phyloP scores from a whole-genome alignment of 805 yeast genomes.

The Kazachstania martiniae region DNA sequence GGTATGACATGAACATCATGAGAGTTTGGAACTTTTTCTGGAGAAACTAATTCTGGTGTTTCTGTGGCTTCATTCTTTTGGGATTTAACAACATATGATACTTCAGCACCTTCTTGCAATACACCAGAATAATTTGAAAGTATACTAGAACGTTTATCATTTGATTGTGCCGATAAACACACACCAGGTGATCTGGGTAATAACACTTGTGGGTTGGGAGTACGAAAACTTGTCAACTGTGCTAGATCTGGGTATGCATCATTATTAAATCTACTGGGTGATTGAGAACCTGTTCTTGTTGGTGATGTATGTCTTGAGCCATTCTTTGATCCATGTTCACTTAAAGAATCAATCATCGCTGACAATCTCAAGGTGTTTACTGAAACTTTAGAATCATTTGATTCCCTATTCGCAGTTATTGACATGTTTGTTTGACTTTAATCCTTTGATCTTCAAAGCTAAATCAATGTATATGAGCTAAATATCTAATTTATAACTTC shows the following conservation, averaged over 20 bases:
- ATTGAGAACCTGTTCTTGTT: too few species aligned
- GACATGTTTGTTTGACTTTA: conserved; percentile 3
- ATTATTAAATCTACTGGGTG: too few species aligned
- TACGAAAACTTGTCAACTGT: too few species aligned
- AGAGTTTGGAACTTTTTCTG: neutral
- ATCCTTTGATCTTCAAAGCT: too few species aligned
- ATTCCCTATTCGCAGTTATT: conserved; percentile 2
- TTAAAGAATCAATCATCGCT: conserved; percentile 20
- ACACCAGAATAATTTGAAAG: conserved; percentile 25
- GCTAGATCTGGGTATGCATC: too few species aligned
- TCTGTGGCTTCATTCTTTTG: conserved; percentile 6
- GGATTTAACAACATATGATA: conserved; percentile 22
- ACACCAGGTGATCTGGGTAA: too few species aligned
- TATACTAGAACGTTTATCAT: conserved; percentile 13
- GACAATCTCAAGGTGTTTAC: conserved; percentile 18
- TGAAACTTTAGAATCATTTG: conserved; percentile 10
- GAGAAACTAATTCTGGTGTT: neutral
- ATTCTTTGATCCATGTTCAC: too few species aligned
- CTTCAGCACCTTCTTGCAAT: conserved; percentile 25
- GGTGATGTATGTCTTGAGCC: too few species aligned
- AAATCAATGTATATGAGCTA: too few species aligned
- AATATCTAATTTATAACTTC: too few species aligned
- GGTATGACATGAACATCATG: neutral
- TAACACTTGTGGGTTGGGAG: too few species aligned
- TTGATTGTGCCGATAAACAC: conserved; percentile 1